Base-by-base conservation (phyloP, 176 grass and related monocot species). In the Carex pumila region DNA sequence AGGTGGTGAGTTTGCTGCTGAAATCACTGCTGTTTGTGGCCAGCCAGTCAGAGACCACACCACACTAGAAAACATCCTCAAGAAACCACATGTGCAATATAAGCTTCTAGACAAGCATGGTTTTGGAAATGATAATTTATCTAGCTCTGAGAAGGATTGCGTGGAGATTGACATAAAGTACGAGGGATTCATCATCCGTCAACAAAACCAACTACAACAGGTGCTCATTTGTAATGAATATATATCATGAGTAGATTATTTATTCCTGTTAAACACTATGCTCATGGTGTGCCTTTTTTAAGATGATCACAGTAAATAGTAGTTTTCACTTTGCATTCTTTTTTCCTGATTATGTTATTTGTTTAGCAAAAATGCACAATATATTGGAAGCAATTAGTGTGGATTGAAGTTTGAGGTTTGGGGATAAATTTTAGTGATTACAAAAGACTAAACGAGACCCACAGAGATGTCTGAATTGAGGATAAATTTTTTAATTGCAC, bases 101-200 rank as follows among this genome's bases (percentile, higher is more conserved):
- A 95, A 89, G 82, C 85, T 98, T 92, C 88, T 98, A 86, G 96
- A 98, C 60, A 89, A 95, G 81, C 87, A 98, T 90, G 93, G 91
- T 47, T 92, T 83, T 56, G 96, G 96, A 74, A 93, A 92, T 53
- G 81, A 88, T 68, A 74, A 62, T 88, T 92, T 98, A 65, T 95
- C 96, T 36, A 79, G 57, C 85, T 90, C 80, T 77, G 93, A 98
- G 89, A 98, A 98, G 88, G 93, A 98, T 80, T 98, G 96, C n/a
- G 91, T 95, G 36, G 96, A 95, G 93, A 93, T 98, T 88, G 96
- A 98, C 88, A 95, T 98, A 71, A 98, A 95, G 61, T 98, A 93
- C 7, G 88, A 87, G 73, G 96, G 96, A 65, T 98, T 95, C 55
- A 98, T 98, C 43, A 84, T 84, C 79, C 87, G 96, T 7, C 93